phyloP scores from a whole-genome alignment of 1,284 basidiomycete species.

The Meira nashicola region DNA sequence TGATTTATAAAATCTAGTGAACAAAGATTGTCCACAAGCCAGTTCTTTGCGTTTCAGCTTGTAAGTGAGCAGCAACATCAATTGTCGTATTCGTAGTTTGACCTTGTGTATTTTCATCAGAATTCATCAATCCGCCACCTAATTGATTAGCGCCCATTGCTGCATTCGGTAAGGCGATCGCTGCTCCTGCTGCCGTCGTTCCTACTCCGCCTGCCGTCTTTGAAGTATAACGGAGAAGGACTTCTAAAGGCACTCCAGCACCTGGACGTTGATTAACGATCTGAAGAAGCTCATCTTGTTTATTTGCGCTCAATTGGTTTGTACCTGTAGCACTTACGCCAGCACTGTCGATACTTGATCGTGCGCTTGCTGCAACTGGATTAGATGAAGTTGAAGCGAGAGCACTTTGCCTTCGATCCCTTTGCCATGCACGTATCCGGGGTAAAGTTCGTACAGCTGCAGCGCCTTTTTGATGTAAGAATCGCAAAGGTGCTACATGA shows the following conservation, averaged over 20 bases:
- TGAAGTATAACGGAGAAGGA: background rate
- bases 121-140: background rate
- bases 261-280: slow-evolving; percentile 11
- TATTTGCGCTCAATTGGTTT: no score
- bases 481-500: background rate
- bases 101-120: background rate
- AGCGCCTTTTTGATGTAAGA: background rate
- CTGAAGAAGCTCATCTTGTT: background rate
- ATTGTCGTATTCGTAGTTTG: background rate
- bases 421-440: slow-evolving; percentile 10
- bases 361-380: background rate
- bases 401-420: background rate
- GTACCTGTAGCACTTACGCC: background rate
- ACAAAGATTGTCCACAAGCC: background rate
- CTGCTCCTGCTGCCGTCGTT: no score
- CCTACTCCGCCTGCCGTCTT: no score
- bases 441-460: slow-evolving; percentile 2
- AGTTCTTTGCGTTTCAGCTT: slow-evolving; percentile 2
- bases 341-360: background rate
- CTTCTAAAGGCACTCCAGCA: slow-evolving; percentile 7
- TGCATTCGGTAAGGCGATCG: no score
- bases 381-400: background rate
- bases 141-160: no score
- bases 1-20: background rate
- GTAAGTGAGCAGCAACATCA: background rate